Evolutionary conservation across 176 grass and related monocot genomes (phyloP).

Genomic region (Pontederia crassipes): DNA sequence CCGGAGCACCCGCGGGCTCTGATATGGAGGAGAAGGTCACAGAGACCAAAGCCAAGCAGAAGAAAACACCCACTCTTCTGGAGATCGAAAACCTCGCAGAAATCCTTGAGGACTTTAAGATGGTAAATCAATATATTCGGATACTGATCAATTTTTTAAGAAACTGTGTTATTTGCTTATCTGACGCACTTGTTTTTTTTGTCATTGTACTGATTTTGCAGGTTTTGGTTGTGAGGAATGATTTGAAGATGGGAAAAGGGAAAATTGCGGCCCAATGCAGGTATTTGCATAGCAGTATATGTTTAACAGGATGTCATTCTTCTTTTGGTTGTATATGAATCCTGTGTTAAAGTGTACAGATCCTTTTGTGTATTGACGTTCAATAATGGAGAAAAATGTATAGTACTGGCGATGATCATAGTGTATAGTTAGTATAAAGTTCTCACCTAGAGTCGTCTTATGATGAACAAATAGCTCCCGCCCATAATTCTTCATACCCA

Average conservation of each 20-base stretch:
- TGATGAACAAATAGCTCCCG: too few species aligned
- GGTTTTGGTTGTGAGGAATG: conserved; percentile 92
- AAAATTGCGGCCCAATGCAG: conserved; percentile 98
- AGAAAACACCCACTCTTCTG: conserved; percentile 21
- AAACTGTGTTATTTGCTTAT: not conserved
- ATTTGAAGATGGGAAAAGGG: conserved; percentile 98
- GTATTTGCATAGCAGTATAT: conserved; percentile 17
- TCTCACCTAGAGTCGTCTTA: too few species aligned
- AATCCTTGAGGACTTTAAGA: conserved; percentile 94
- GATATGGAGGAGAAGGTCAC: conserved; percentile 6
- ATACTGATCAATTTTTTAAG: not conserved
- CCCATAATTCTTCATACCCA: too few species aligned
- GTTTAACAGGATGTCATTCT: not conserved
- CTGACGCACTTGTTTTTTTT: not conserved
- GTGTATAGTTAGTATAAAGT: too few species aligned
- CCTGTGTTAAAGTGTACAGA: too few species aligned
- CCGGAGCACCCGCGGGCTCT: conserved; percentile 24
- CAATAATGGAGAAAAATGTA: too few species aligned
- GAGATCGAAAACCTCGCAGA: conserved; percentile 84
- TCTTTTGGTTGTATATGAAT: too few species aligned
- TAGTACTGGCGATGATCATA: too few species aligned
- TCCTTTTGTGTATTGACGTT: too few species aligned
- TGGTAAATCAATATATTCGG: conserved; percentile 29
- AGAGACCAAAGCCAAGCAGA: conserved; percentile 6
- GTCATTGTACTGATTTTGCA: conserved; percentile 10